These are phyloP conservation scores for Simmondsia chinensis DNA, from an alignment of 148 eudicot species.

Conservation along the genomic window DNA sequence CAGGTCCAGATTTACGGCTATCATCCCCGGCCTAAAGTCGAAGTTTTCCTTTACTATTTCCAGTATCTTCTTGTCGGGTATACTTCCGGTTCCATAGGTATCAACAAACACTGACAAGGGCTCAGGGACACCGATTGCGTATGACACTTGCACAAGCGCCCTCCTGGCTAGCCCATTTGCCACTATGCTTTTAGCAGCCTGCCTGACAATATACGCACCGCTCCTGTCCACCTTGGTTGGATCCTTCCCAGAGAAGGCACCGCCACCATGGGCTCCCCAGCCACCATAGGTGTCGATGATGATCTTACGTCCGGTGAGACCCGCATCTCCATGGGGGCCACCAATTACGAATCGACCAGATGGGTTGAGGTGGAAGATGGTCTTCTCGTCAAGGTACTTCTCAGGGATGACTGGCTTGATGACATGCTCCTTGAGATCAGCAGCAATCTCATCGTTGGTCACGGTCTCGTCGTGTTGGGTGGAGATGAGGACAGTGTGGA, in stretches of 20 bases:
- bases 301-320: constrained; percentile 24
- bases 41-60: constrained; percentile 15
- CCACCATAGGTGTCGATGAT: no score
- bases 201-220: no score
- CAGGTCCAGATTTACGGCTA: constrained; percentile 1
- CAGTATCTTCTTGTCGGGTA: constrained; percentile 13
- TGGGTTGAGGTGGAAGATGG: no score
- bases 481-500: constrained; percentile 22
- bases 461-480: constrained; percentile 23
- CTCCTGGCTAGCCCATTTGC: constrained; percentile 23
- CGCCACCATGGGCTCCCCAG: no score
- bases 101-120: constrained; percentile 27
- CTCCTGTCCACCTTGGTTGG: no score
- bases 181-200: no score
- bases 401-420: no score
- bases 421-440: constrained; percentile 24
- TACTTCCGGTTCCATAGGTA: constrained; percentile 21
- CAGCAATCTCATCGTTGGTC: constrained; percentile 25
- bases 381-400: no score
- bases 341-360: no score
- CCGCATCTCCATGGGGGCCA: constrained; percentile 27
- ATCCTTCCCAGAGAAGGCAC: no score
- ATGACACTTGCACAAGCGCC: constrained; percentile 24
- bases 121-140: constrained; percentile 26
- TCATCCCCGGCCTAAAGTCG: constrained; percentile 8